These are phyloP conservation scores for Tuber calosporum DNA, from an alignment of 495 filamentous ascomycete genomes.

Conservation along the genomic window DNA sequence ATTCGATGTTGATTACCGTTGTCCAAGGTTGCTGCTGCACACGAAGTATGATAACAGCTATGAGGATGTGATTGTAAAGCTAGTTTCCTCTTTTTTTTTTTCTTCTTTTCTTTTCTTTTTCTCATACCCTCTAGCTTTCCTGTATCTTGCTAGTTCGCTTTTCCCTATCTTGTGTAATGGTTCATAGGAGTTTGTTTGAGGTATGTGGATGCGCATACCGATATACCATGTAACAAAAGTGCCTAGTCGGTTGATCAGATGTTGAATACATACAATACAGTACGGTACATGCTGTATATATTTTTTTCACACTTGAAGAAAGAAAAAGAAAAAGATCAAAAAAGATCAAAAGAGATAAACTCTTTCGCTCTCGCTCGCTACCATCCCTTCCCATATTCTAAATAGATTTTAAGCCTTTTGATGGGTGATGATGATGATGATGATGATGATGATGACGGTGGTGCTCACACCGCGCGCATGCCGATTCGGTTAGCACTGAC, in stretches of 20 bases:
- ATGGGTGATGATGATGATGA: too few relatives aligned
- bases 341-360: not conserved
- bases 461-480: not conserved
- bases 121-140: not conserved
- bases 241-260: not conserved
- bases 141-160: not conserved
- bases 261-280: too few relatives aligned
- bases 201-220: slow-evolving; percentile 3
- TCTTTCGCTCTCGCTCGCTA: not conserved
- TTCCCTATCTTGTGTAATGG: not conserved
- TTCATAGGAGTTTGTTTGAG: slow-evolving; percentile 3
- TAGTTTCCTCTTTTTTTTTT: slow-evolving; percentile 12
- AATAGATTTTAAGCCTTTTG: not conserved
- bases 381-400: not conserved
- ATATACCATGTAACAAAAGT: not conserved
- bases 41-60: slow-evolving; percentile 22
- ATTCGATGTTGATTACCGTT: slow-evolving; percentile 23
- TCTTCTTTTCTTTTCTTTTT: not conserved
- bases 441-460: too few relatives aligned
- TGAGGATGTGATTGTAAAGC: slow-evolving; percentile 8
- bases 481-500: not conserved
- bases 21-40: slow-evolving; percentile 16
- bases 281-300: too few relatives aligned
- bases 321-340: too few relatives aligned
- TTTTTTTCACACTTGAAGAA: not conserved